Evolutionary conservation across 129 eudicot species (phyloP), one percentile per base, ranked within the genome.

Genomic region (Arctium minus): DNA sequence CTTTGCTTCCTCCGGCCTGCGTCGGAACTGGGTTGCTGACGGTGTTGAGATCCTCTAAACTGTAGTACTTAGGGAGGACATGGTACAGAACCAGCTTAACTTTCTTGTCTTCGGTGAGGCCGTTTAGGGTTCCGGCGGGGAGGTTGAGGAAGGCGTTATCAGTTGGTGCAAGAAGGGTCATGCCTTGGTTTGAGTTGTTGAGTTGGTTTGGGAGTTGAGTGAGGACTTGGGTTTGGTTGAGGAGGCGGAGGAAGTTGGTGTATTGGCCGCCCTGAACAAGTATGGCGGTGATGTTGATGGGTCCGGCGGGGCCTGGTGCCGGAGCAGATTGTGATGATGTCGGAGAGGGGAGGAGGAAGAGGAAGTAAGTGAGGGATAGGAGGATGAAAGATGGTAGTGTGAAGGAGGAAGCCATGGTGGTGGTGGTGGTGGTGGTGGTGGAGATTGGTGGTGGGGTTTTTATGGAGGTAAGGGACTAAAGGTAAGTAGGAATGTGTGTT

Each of bases 141-240:
- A 94, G 98, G 86, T 86, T 90, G 0, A 50, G 32, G 91, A 94
- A 94, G 79, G 98, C 98, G 75, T 90, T 92, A 83, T 94, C 97
- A 38, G 98, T 88, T 11, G 98, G 98, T n/a, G 98, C 98, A 22
- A 94, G 88, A 1, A 94, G 88, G 29, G 98, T 94, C 90, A 94
- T 86, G 50, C 98, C 98, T 18, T 91, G 92, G 72, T 85, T 79
- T 11, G 98, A 91, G 82, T 72, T 87, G 89, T 94, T 94, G 78
- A 90, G 88, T 71, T 94, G 97, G 89, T 82, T 91, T 6, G 84
- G 82, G 73, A 94, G 89, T 33, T 94, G 98, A 70, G 30, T 53
- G 46, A 75, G 87, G 37, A 89, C 86, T 81, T 87, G 93, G 18
- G 94, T 91, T 22, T 83, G 71, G 56, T 64, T 83, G 7, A 94